Evolutionary conservation across 1,139 yeast species (phyloP), one percentile per base, ranked within the genome.

Genomic region (Candida frijolesensis): DNA sequence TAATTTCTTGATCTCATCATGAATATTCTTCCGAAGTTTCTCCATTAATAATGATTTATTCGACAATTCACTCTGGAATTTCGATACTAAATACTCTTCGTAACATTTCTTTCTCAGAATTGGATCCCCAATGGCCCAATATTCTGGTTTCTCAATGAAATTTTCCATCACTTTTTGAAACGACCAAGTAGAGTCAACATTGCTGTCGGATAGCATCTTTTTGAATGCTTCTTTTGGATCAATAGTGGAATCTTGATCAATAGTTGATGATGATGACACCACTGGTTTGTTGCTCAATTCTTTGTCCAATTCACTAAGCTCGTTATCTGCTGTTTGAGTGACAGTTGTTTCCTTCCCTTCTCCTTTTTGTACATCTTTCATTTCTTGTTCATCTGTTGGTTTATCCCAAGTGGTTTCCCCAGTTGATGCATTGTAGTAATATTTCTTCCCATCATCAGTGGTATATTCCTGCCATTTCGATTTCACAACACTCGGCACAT

Each of bases 401-500:
- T 80, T 66, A 25, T 85, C 89, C 97, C 97, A 92, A 0, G 87
- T 84, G 11, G 96, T 85, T 59, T 84, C 85, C 3, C 83, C 80
- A 0, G 92, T 82, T 16, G 67, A 66, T 18, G 74, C 72, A 62
- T 89, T 87, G 66, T 86, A 87, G 71, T 89, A 92, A 66, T 91
- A 92, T 33, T 72, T 72, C 51, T 72, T 72, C 1, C 94, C 95
- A 16, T 85, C 94, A 34, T 87, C 89, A 0, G 94, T 83, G 1
- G 72, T 68, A 48, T 76, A 84, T 54, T 77, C 81, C 47, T 76
- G 76, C 97, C 97, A 92, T n/a, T 34, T 38, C 1, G 30, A 15
- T 4, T 8, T 34, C n/a, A 30, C 15, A 12, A 16, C 19, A 27
- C 42, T 16, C 7, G 37, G 15, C 29, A 41, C 46, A 14, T 12